Evolutionary conservation across 176 grass and related monocot genomes (phyloP), one percentile per base, ranked within the genome.

Genomic region (Aegilops longissima): DNA sequence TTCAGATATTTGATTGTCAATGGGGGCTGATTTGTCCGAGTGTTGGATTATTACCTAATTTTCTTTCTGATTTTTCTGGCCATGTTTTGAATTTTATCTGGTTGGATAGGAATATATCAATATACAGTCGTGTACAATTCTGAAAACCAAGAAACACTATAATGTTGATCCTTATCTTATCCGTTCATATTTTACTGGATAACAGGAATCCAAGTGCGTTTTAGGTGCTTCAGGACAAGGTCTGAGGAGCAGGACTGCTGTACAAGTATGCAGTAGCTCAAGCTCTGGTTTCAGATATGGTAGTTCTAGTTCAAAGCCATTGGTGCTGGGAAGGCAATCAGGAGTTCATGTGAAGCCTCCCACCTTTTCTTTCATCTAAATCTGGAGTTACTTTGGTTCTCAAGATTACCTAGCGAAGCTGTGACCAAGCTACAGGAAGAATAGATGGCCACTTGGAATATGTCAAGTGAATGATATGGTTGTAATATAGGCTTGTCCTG

Each of bases 161-260:
- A 31, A 68, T 30, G 23, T 62, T 45, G 18, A 67, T 40, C 25
- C 34, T 76, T 72, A 86, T 82, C 66, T 77, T 66, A 74, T 30
- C 18, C 42, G 44, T 76, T 82, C 17, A 8, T 56, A 40, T 49
- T 77, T 81, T 79, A 70, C 45, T 85, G 77, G 51, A 51, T 87
- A 66, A 83, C 93, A 94, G 93, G 84, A 90, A 88, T 47, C 82
- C 23, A 86, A 66, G 85, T 88, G 90, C 74, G 76, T 64, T 38
- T 29, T 92, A 65, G 73, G 85, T 62, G 62, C 75, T 73, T 79
- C 78, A 78, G 73, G 84, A 71, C 66, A 81, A 83, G 52, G 18
- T 76, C 34, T 78, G 65, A 83, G 92, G 68, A 34, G 65, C 63
- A 80, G 80, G 70, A 84, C 90, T 71, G 73, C 64, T 64, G 8